Base-by-base conservation (phyloP, 2,329 filamentous ascomycete species). In the Aspergillus viridinutans region DNA sequence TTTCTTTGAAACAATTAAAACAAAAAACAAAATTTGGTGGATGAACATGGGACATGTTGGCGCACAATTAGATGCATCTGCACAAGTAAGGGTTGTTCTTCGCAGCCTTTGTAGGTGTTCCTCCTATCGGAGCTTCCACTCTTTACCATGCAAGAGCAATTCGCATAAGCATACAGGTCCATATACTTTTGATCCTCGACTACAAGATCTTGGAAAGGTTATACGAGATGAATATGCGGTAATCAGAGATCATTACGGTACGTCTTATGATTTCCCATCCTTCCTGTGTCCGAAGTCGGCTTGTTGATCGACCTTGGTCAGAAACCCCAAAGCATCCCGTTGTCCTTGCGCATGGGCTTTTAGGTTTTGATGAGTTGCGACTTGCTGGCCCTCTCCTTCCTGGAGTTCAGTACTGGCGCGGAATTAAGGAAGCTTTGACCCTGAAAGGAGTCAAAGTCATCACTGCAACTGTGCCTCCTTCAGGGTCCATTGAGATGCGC, bases 281-380 rank as follows among this genome's bases (percentile, higher is more conserved):
- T 48, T 12, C 6, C 1, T 9, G 10, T 38, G 9, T 28, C 3
- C 21, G 48, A 48, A 38, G 20, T 42, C 10, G 7, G 35, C 26
- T 8, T 49, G n/a, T 9, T 51, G 23, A 49, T 23, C 9, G 32
- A 7, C 14, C 42, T 32, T 38, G 2, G 50, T 49, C 2, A 76
- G 71, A 71, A 52, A 71, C 74, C 8, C 82, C 79, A 45, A 82
- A 82, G 66, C 69, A 86, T 63, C 82, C 84, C 2, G 80, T 87
- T 53, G 80, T 87, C 50, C 81, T 87, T 9, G 85, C 85, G 4
- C 85, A 87, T 71, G 85, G 85, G n/a, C 76, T 87, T 10, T 73
- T 87, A 21, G 85, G 85, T n/a, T 87, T 87, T 68, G 83, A 86
- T 62, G 83, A 87, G 66, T 69, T 87, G 9, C 81, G 78, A 17